Evolutionary conservation across 1,139 yeast species (phyloP), one percentile per base, ranked within the genome.

Genomic region (Meyerozyma guilliermondii): DNA sequence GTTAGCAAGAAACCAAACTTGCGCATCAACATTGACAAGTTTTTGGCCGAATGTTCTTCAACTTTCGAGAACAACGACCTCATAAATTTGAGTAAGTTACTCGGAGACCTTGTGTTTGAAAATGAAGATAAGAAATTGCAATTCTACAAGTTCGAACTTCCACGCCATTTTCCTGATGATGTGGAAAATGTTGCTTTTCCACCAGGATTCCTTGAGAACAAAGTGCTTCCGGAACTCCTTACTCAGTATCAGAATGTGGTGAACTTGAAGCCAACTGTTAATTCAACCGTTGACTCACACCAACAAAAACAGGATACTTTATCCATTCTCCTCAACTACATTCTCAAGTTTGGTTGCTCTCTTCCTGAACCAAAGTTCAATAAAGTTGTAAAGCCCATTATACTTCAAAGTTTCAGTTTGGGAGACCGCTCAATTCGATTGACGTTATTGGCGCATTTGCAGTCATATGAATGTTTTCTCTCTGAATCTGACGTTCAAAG

Each of bases 341-440:
- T 80, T 38, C 59, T 79, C 41, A 67, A 69, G 41, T 68, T 78
- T 41, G 66, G 79, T 2, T 60, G 65, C 10, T 64, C 65, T 17
- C 56, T 81, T 41, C 53, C 68, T 0, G 55, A 60, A 0, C 65
- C 59, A 0, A 64, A 64, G 6, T 83, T 78, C 49, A 64, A 66
- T 35, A 68, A 66, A 30, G 48, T 65, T 7, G 67, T 86, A 10
- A 79, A 83, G 46, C 94, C 95, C 1, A 66, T 83, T 0, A 71
- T 88, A 20, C 70, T 86, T 31, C 71, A 75, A 40, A 74, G 85
- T 29, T 91, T 81, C 57, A 59, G 77, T 1, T 66, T 83, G 30
- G 77, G 83, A 8, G 96, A 91, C 62, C 73, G 98, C 48, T 80
- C 91, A 2, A 71, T 88, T 5, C 70, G 98, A 47, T 73, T 88